Percentiles rank a stretch among this genome's conserved stretches.
Evolutionary conservation across 2,329 filamentous ascomycete genomes (phyloP).

Genomic region (Balansia obtecta): DNA sequence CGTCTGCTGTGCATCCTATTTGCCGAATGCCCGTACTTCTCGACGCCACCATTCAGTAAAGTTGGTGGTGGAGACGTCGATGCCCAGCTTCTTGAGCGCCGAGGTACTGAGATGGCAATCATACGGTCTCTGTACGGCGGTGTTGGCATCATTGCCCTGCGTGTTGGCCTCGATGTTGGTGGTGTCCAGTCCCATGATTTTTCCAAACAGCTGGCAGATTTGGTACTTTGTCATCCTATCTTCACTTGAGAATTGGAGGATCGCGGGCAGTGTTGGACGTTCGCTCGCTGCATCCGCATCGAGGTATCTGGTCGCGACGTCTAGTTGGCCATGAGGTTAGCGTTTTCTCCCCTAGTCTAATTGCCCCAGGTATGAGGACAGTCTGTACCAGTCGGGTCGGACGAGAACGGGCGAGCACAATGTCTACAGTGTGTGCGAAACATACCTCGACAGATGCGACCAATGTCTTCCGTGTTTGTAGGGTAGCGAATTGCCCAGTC

Average conservation of each 20-base stretch:
- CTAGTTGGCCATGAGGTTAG: constrained; percentile 24
- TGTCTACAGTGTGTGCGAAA: constrained; percentile 10
- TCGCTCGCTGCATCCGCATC: constrained; percentile 30
- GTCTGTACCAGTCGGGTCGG: not conserved
- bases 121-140: constrained; percentile 66
- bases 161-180: constrained; percentile 57
- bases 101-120: constrained; percentile 79
- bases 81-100: constrained; percentile 57
- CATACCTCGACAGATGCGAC: constrained; percentile 57
- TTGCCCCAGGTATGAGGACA: not conserved
- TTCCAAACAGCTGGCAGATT: constrained; percentile 66
- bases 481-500: constrained; percentile 77
- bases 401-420: not conserved
- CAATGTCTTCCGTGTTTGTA: constrained; percentile 82
- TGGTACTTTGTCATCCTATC: constrained; percentile 82
- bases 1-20: constrained; percentile 21
- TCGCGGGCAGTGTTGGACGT: constrained; percentile 44
- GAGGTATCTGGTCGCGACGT: constrained; percentile 60
- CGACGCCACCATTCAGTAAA: constrained; percentile 74
- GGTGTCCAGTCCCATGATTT: constrained; percentile 65
- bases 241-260: constrained; percentile 80
- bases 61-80: constrained; percentile 61
- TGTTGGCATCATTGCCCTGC: constrained; percentile 58
- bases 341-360: not conserved
- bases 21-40: constrained; percentile 46